These are phyloP conservation scores for Nicotiana obtusifolia DNA, from an alignment of 257 asterid genomes.

Conservation along the genomic window DNA sequence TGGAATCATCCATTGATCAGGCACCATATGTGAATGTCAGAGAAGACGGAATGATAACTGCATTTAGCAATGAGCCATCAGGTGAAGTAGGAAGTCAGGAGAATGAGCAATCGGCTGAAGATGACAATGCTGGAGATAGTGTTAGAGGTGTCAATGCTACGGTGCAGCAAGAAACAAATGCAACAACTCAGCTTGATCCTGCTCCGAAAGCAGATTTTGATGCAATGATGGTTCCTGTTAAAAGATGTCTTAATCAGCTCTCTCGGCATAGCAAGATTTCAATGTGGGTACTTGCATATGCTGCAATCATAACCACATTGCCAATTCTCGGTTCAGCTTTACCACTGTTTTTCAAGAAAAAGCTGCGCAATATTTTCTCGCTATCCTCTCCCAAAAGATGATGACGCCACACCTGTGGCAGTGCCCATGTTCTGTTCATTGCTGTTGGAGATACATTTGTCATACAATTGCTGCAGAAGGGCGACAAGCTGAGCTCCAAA, in stretches of 20 bases:
- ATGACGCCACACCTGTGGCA: not conserved
- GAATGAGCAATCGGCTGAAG: slow-evolving; percentile 16
- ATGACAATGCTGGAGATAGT: slow-evolving; percentile 19
- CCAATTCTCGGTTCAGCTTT: slow-evolving; percentile 63
- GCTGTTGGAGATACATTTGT: not conserved
- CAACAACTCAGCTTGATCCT: slow-evolving; percentile 9
- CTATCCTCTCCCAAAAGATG: slow-evolving; percentile 15
- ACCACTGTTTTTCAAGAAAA: slow-evolving; percentile 40
- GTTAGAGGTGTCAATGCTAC: slow-evolving; percentile 1
- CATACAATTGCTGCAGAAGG: not conserved
- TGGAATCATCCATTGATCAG: slow-evolving; percentile 55
- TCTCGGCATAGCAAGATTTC: slow-evolving; percentile 39
- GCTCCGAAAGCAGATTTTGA: slow-evolving; percentile 16
- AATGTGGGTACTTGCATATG: slow-evolving; percentile 65
- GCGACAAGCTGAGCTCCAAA: not conserved
- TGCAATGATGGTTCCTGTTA: slow-evolving; percentile 34
- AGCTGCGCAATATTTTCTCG: slow-evolving; percentile 26
- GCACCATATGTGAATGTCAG: slow-evolving; percentile 47
- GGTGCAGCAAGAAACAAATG: slow-evolving; percentile 9
- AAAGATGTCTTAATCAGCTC: slow-evolving; percentile 47
- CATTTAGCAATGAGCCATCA: slow-evolving; percentile 29
- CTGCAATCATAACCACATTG: slow-evolving; percentile 67
- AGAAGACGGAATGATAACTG: slow-evolving; percentile 51
- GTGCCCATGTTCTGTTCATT: not conserved
- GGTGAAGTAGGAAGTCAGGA: slow-evolving; percentile 15